Percentiles rank a stretch among this genome's conserved stretches.
Conservation (phyloP, 495 filamentous ascomycete species). For the Aspergillus diversus region DNA sequence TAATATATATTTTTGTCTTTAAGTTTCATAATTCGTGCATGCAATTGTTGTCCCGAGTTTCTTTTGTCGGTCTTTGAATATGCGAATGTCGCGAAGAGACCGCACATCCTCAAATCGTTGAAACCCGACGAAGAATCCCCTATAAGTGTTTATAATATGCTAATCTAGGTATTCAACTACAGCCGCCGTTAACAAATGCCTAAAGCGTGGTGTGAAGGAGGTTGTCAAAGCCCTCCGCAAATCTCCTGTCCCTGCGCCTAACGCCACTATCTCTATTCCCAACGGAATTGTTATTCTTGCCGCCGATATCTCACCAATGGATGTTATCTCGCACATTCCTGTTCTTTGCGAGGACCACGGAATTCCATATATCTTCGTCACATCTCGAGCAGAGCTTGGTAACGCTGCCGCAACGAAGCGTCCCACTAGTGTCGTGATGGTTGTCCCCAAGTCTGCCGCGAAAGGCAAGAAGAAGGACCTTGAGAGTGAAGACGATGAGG, state of each 20-base stretch:
- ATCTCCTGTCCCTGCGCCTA: conserved; percentile 62
- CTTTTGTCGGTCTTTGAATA: not conserved
- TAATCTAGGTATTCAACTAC: conserved; percentile 22
- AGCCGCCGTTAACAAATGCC: conserved; percentile 90
- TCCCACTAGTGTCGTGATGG: conserved; percentile 93
- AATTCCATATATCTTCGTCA: conserved; percentile 91
- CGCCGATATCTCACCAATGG: conserved; percentile 95
- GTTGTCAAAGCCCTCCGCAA: conserved; percentile 96
- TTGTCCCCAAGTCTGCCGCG: conserved; percentile 58
- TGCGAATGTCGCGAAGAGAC: not conserved
- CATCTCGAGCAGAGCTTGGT: conserved; percentile 85
- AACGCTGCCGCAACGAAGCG: conserved; percentile 90
- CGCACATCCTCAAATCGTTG: too few relatives aligned
- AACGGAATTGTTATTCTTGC: conserved; percentile 86
- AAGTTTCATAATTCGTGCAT: not conserved
- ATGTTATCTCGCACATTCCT: conserved; percentile 96
- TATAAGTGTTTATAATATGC: conserved; percentile 15
- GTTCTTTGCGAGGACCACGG: conserved; percentile 97
- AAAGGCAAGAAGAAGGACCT: conserved; percentile 57
- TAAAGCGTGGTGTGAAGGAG: conserved; percentile 98
- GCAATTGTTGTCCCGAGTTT: too few relatives aligned
- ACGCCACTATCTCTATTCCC: conserved; percentile 54
- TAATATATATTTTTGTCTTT: too few relatives aligned
- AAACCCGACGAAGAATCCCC: too few relatives aligned
- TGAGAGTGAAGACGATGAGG: conserved; percentile 55